Conservation (phyloP, 306 rosid genomes). For the Citrullus mucosospermus region DNA sequence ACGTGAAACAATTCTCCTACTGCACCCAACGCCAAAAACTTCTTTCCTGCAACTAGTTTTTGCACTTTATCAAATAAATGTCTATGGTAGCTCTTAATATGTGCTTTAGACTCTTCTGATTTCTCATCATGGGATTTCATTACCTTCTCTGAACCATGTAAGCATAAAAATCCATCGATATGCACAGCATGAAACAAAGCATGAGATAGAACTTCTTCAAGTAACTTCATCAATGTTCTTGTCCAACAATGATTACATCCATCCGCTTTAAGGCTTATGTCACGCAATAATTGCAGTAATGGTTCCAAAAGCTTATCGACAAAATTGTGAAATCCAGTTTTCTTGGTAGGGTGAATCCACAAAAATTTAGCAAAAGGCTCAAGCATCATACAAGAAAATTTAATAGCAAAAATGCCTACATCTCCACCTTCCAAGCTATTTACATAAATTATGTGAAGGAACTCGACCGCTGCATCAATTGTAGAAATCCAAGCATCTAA, state of each 20-base stretch:
- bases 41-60: constrained; percentile 36
- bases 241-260: constrained; percentile 30
- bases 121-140: constrained; percentile 26
- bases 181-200: constrained; percentile 67
- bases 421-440: constrained; percentile 29
- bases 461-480: constrained; percentile 33
- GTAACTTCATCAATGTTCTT: constrained; percentile 29
- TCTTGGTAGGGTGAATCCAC: constrained; percentile 44
- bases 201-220: constrained; percentile 61
- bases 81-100: constrained; percentile 62
- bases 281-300: constrained; percentile 44
- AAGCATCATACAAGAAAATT: constrained; percentile 45
- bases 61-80: constrained; percentile 61
- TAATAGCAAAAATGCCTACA: constrained; percentile 33
- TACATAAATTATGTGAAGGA: constrained; percentile 30
- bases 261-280: constrained; percentile 34
- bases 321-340: constrained; percentile 57
- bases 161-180: constrained; percentile 61
- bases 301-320: constrained; percentile 74
- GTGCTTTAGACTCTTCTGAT: constrained; percentile 30
- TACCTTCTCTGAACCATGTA: constrained; percentile 43
- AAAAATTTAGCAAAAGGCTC: constrained; percentile 76
- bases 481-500: constrained; percentile 67
- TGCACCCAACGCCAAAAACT: constrained; percentile 44
- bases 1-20: constrained; percentile 50